Conservation (phyloP, 2,329 filamentous ascomycete genomes). For the Didymella arachidicola region DNA sequence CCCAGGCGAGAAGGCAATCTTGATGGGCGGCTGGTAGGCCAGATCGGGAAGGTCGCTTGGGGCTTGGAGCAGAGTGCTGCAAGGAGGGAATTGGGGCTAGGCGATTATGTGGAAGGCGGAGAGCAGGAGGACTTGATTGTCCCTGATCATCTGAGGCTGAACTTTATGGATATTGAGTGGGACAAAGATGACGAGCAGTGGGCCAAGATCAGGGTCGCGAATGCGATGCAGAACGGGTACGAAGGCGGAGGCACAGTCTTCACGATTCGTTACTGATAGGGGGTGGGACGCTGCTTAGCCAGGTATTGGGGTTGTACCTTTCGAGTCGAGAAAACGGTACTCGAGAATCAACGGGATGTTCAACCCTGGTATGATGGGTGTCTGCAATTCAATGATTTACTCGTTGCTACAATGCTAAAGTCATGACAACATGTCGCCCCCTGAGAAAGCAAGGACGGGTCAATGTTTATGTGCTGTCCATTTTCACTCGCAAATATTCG, state of each 20-base stretch:
- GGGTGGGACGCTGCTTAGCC: not conserved
- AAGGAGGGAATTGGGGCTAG: conserved; percentile 22
- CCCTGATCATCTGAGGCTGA: conserved; percentile 33
- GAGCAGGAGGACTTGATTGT: conserved; percentile 24
- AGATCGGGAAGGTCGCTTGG: conserved; percentile 38
- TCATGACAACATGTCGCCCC: not conserved
- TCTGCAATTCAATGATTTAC: not conserved
- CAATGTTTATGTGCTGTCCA: not conserved
- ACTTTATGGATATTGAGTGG: conserved; percentile 32
- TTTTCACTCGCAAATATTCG: not conserved
- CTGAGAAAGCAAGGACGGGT: not conserved
- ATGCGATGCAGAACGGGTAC: conserved; percentile 24
- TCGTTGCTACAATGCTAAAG: not conserved
- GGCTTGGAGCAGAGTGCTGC: conserved; percentile 38
- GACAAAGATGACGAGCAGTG: conserved; percentile 25
- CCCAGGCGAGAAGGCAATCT: conserved; percentile 59
- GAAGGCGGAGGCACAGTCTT: conserved; percentile 25
- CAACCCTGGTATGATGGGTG: not conserved
- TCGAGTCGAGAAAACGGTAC: not conserved
- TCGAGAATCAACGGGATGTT: not conserved
- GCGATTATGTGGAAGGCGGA: conserved; percentile 14
- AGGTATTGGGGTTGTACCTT: not conserved
- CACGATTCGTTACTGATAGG: conserved; percentile 1
- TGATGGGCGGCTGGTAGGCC: conserved; percentile 68
- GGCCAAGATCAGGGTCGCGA: conserved; percentile 34